Conservation (phyloP, 2,329 filamentous ascomycete genomes). For the Amauroascus niger region DNA sequence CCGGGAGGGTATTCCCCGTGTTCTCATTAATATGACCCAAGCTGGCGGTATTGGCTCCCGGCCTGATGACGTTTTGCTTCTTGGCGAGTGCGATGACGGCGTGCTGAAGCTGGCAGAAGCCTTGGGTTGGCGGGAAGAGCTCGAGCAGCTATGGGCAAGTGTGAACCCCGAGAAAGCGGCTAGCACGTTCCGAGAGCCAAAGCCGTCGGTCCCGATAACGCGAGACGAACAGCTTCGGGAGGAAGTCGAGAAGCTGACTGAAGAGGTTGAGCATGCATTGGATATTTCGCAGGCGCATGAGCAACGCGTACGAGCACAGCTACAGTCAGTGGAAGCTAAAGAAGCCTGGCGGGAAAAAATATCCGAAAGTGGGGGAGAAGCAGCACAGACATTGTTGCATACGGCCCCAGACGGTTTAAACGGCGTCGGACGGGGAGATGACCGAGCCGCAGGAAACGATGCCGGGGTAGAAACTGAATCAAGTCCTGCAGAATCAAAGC, state of each 20-base stretch:
- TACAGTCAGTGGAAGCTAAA: conserved; percentile 18
- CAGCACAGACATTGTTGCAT: neutral
- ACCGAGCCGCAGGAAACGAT: neutral
- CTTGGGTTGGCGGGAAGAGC: conserved; percentile 75
- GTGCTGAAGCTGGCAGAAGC: conserved; percentile 68
- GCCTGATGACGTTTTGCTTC: conserved; percentile 70
- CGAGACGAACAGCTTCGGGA: conserved; percentile 49
- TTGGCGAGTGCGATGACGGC: conserved; percentile 75
- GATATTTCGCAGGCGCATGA: conserved; percentile 40
- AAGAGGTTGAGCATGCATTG: conserved; percentile 49
- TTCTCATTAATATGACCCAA: conserved; percentile 77
- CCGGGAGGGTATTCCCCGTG: conserved; percentile 54
- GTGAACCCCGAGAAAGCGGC: conserved; percentile 54
- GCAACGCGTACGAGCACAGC: conserved; percentile 29
- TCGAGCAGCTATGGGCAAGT: conserved; percentile 64
- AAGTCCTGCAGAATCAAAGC: neutral
- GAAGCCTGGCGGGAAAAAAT: neutral
- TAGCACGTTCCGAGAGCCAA: conserved; percentile 28
- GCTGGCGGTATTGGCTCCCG: conserved; percentile 71
- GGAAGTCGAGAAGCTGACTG: conserved; percentile 50
- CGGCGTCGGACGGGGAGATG: neutral
- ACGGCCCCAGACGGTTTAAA: neutral
- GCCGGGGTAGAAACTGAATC: neutral
- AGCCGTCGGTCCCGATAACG: conserved; percentile 33
- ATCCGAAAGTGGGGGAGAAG: neutral